phyloP scores from a whole-genome alignment of 177 flowering plant species.

The Vitis hybrid region DNA sequence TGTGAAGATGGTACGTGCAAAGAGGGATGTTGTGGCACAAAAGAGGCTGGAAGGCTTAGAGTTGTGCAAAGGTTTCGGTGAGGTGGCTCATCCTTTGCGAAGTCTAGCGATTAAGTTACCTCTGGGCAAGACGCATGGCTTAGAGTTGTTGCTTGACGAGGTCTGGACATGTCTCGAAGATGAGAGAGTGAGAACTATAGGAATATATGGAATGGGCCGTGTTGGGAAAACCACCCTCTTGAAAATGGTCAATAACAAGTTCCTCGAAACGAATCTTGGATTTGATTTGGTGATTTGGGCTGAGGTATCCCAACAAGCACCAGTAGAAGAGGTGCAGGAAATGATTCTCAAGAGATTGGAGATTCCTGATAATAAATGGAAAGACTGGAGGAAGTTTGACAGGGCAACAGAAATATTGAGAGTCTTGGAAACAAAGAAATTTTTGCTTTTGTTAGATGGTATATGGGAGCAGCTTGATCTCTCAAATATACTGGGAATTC shows the following conservation, averaged over 20 bases:
- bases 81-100: background rate
- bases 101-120: background rate
- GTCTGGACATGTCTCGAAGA: slow-evolving; percentile 3
- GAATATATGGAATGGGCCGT: slow-evolving; percentile 24
- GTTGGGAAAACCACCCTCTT: slow-evolving; percentile 28
- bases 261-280: background rate
- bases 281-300: slow-evolving; percentile 22
- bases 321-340: slow-evolving; percentile 1
- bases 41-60: too few species aligned
- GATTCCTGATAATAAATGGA: slow-evolving; percentile 11
- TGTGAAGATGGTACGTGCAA: background rate
- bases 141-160: background rate
- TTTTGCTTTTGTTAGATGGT: slow-evolving; percentile 25
- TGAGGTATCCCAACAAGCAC: slow-evolving; percentile 12
- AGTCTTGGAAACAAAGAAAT: slow-evolving; percentile 7
- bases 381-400: background rate
- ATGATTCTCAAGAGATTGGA: slow-evolving; percentile 5
- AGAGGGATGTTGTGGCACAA: background rate
- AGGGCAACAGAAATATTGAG: slow-evolving; percentile 8
- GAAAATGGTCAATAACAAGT: slow-evolving; percentile 12
- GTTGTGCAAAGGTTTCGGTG: too few species aligned
- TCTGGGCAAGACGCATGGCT: background rate
- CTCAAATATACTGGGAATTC: slow-evolving; percentile 14
- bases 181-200: slow-evolving; percentile 6
- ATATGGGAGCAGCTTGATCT: slow-evolving; percentile 25